Base-by-base conservation (phyloP, 2,329 filamentous ascomycete genomes). In the Microdochium paspali region DNA sequence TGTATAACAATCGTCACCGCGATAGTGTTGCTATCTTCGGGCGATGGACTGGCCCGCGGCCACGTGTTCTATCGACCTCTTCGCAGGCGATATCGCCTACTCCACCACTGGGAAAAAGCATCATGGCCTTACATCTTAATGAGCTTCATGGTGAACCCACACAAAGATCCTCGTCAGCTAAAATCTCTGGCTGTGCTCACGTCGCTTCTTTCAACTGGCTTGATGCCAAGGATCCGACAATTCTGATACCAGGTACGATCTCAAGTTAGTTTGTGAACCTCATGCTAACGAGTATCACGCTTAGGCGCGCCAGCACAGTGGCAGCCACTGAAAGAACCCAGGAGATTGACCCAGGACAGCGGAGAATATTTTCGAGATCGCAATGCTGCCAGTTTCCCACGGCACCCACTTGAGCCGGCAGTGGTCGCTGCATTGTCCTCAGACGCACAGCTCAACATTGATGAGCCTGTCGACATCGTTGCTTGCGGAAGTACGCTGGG, bases 401-500 rank as follows among this genome's bases (percentile, higher is more conserved):
- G 56, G 2, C 70, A 78, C 53, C 75, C 76, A 0, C 63, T 73
- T 20, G 74, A 79, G 47, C 71, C 78, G 1, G 66, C 71, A 0
- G 64, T 78, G 6, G 54, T 66, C 24, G 65, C 71, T 1, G 51
- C 74, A 2, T 47, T 56, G 12, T 53, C 48, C 25, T 54, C 23
- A 18, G 15, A 15, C 6, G 3, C 12, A 12, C 13, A 40, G 15
- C 35, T 40, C 13, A 40, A 40, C 18, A 21, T 40, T 7, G 35
- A 40, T 7, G 12, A 18, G 44, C 45, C 4, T 52, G 50, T 82
- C 28, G 76, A 85, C 53, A 54, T 87, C 2, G 68, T 81, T 26
- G 77, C 69, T 0, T 87, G 82, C 49, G 70, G 71, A 0, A 84
- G 73, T 53, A 84, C 79, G 0, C 50, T 86, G 0, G 76, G 79